Evolutionary conservation across 257 asterid species (phyloP), one percentile per base, ranked within the genome.

Genomic region (Knoxia roxburghii): DNA sequence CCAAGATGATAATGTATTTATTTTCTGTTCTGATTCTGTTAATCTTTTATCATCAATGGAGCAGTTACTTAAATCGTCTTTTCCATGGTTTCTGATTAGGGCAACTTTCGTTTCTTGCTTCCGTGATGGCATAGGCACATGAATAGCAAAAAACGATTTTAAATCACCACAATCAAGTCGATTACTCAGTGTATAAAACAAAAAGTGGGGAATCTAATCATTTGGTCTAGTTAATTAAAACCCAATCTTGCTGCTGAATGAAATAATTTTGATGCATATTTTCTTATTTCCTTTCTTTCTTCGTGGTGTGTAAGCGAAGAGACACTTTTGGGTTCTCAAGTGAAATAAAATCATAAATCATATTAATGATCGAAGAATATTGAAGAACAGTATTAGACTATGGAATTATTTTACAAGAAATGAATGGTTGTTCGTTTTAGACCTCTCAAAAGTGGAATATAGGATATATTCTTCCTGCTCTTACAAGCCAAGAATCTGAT

Each of bases 401-500:
- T 66, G 39, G 65, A 48, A 74, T 80, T 73, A 50, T 59, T 72
- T 66, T 77, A 70, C 82, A 81, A 68, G 75, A 72, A 79, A 76
- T 74, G 70, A 74, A 71, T 33, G 77, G 65, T 65, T 72, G 64
- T 43, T 61, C 64, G 71, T 14, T 63, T 77, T 45, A 70, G 62
- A 59, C 69, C 78, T 70, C 74, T 73, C 68, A 61, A 64, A 49
- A 62, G 71, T 53, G 73, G 75, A 77, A 62, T 68, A 70, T 14
- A 51, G 83, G 60, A 80, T 76, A 80, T 65, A 77, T 81, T 75
- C 83, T 79, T 30, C 65, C 76, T 71, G 68, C 80, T 65, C 74
- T 64, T 76, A 74, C 84, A 85, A 83, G 89, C 67, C 72, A 76
- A 23, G 85, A 74, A 84, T 85, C 81, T 72, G 69, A 69, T 74